Conservation (phyloP, 202 grass and related monocot species). For the Musa balbisiana region DNA sequence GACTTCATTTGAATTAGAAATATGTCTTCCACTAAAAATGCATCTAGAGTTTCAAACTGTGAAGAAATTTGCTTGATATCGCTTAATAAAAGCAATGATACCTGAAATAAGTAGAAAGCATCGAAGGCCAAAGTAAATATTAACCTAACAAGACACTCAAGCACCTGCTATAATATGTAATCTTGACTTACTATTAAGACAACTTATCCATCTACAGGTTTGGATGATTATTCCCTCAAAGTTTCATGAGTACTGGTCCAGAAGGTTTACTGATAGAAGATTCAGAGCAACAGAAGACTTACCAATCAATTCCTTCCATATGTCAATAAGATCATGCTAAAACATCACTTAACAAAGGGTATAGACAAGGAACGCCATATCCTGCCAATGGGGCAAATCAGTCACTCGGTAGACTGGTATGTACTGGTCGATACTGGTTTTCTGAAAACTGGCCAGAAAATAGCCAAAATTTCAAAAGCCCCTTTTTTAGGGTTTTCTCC, state of each 20-base stretch:
- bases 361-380: neutral
- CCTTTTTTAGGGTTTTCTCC: too few species aligned
- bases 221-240: too few species aligned
- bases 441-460: too few species aligned
- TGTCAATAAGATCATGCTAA: neutral
- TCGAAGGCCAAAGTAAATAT: neutral
- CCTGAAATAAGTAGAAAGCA: neutral
- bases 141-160: neutral
- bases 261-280: neutral
- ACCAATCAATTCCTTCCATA: neutral
- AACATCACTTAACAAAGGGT: neutral
- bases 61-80: neutral
- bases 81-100: neutral
- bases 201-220: too few species aligned
- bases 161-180: neutral
- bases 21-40: neutral
- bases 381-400: too few species aligned
- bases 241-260: neutral
- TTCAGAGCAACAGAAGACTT: neutral
- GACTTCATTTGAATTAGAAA: neutral
- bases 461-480: too few species aligned
- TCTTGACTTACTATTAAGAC: neutral
- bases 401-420: too few species aligned
- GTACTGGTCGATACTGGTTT: too few species aligned
- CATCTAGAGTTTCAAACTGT: neutral